Base-by-base conservation (phyloP, 2,329 filamentous ascomycete genomes). In the Gyromitra esculenta region DNA sequence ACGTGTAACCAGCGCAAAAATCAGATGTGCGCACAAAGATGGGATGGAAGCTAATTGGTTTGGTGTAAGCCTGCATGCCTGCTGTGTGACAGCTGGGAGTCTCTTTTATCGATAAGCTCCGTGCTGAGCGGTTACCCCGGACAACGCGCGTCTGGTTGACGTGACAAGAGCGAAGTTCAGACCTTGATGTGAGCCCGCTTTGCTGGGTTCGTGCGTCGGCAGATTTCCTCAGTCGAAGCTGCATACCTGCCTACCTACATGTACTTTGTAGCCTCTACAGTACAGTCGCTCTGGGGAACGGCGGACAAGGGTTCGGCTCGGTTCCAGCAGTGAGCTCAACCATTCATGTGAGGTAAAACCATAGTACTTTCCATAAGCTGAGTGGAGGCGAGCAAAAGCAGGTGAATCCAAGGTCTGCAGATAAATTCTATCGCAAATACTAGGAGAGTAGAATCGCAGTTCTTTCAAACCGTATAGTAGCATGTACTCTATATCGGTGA, bases 61-160 rank as follows among this genome's bases (percentile, higher is more conserved):
- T 11, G 15, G 31, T 9, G 35, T 41, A 60, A 52, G 52, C 52
- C 45, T 43, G 43, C 56, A 70, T 52, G 31, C 52, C 25, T 48
- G 13, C 18, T 35, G 59, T 71, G 68, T 64, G 57, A 71, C 68
- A 1, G 31, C 7, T 69, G 31, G 4, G n/a, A 59, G 52, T 62
- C 37, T 39, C 25, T 43, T 69, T 75, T 70, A 75, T 59, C 65
- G 72, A 75, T 75, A 70, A 64, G 72, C 45, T 21, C n/a, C 25
- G 31, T 25, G 45, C 37, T 74, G 56, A 68, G 41, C 59, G 48
- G 70, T n/a, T 48, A 21, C 35, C 52, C 21, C n/a, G n/a, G 64
- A 39, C 35, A 69, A 59, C 39, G 65, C 41, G 21, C 62, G 63
- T n/a, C 45, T 66, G 45, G 39, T 48, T 64, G 18, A 13, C 45